Base-by-base conservation (phyloP, 306 rosid species). In the Mucuna pruriens region DNA sequence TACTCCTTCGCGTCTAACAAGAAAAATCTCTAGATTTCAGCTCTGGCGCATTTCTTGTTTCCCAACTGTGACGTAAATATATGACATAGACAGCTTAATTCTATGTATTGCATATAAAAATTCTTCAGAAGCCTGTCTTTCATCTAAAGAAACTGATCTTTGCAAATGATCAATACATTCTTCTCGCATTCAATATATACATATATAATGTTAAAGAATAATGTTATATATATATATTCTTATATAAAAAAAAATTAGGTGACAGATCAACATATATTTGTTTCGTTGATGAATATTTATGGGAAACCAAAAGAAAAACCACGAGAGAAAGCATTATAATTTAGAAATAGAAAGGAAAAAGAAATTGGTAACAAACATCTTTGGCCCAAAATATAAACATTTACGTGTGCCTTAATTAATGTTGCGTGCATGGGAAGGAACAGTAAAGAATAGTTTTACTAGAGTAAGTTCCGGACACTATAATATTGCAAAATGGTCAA, bases 361-460 rank as follows among this genome's bases (percentile, higher is more conserved):
- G 17, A 63, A 16, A 77, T 46, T 5, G 45, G 73, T 34, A n/a
- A n/a, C 60, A 31, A 51, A 38, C 34, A 52, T 55, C 54, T 33
- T 60, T 31, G 65, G 66, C 62, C 16, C 49, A 29, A 39, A 70
- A 39, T 11, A 40, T 3, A 51, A 8, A 78, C 49, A 23, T 22
- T 25, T 29, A 16, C 54, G 3, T 25, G 20, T 68, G 15, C 16
- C 13, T 79, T 13, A 33, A 17, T 49, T 15, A 33, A 26, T 63
- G 31, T 81, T 29, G 66, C 79, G 82, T 80, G 84, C 78, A 79
- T 79, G 84, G 39, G 60, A 84, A 80, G 73, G 72, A 39, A 75
- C 17, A 36, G 3, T 10, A 10, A 10, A 7, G 7, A 42, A 46
- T 45, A 65, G 69, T 45, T 74, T 65, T 55, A 8, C 12, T 25